A percentile compares a stretch with the other conserved stretches of the same genome.
Evolutionary conservation across 495 filamentous ascomycete species (phyloP).

Genomic region (Daldinia decipiens): DNA sequence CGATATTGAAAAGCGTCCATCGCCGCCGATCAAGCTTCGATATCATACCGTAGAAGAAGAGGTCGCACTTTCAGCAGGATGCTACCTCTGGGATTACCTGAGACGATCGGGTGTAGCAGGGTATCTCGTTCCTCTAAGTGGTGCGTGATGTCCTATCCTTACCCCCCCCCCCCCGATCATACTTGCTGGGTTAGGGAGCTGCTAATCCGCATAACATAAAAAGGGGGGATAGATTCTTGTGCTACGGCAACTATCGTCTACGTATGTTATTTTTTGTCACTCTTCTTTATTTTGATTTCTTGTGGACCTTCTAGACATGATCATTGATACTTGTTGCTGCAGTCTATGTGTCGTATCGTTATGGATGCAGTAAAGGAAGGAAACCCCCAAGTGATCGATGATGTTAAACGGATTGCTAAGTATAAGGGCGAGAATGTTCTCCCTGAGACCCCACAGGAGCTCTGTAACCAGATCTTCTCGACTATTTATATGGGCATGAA

Average conservation of each 20-base stretch:
- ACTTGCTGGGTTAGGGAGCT: neutral
- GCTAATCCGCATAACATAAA: slow-evolving; percentile 59
- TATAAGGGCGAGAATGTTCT: slow-evolving; percentile 62
- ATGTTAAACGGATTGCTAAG: slow-evolving; percentile 70
- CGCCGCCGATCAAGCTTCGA: slow-evolving; percentile 50
- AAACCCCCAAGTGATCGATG: slow-evolving; percentile 71
- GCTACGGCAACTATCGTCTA: slow-evolving; percentile 55
- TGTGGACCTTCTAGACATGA: neutral
- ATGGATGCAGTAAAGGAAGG: slow-evolving; percentile 70
- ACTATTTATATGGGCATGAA: slow-evolving; percentile 86
- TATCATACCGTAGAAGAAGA: slow-evolving; percentile 78
- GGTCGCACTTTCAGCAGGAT: slow-evolving; percentile 74
- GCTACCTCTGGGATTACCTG: slow-evolving; percentile 90
- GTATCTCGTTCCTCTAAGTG: slow-evolving; percentile 63
- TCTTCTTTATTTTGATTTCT: neutral
- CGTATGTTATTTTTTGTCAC: neutral
- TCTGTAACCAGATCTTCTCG: slow-evolving; percentile 72
- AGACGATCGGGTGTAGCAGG: slow-evolving; percentile 69
- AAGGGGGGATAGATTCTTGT: slow-evolving; percentile 78
- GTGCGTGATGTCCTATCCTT: slow-evolving; percentile 8
- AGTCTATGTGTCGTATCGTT: slow-evolving; percentile 81
- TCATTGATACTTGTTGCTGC: slow-evolving; percentile 49
- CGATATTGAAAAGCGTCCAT: slow-evolving; percentile 46
- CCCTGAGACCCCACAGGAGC: slow-evolving; percentile 68
- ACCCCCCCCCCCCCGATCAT: neutral